Percentiles rank a stretch among this genome's conserved stretches.
phyloP scores from a whole-genome alignment of 2,329 filamentous ascomycete species.

The Rhytidhysteron rufulum region DNA sequence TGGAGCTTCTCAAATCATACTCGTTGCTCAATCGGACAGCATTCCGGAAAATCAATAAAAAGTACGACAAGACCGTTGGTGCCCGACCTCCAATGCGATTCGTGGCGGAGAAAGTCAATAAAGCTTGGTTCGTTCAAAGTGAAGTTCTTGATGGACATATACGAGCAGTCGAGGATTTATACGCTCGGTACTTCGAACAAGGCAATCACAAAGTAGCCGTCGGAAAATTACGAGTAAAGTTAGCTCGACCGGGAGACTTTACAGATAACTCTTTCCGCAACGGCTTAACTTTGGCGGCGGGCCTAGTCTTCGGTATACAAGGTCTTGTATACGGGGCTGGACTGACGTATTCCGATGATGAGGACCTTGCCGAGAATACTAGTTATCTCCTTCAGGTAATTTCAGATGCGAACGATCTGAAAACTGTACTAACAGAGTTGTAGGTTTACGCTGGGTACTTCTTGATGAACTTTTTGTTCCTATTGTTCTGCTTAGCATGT shows the following conservation, averaged over 20 bases:
- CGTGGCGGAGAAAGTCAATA: conserved; percentile 87
- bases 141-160: conserved; percentile 79
- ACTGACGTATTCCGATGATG: conserved; percentile 22
- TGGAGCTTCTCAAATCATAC: conserved; percentile 91
- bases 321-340: conserved; percentile 38
- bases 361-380: conserved; percentile 26
- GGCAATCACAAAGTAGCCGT: conserved; percentile 90
- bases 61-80: conserved; percentile 89
- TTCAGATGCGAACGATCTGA: conserved; percentile 6
- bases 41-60: conserved; percentile 97
- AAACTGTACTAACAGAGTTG: conserved; percentile 15
- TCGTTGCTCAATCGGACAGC: conserved; percentile 85
- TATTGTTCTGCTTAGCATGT: conserved; percentile 82
- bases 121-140: conserved; percentile 87
- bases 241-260: conserved; percentile 55
- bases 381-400: conserved; percentile 60
- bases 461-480: conserved; percentile 72
- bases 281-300: conserved; percentile 44
- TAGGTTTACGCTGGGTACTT: conserved; percentile 93
- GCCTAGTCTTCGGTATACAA: conserved; percentile 41
- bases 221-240: conserved; percentile 76
- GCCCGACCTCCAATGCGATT: conserved; percentile 74
- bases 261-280: conserved; percentile 58
- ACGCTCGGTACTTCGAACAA: conserved; percentile 88
- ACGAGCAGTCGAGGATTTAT: conserved; percentile 79